phyloP scores from a whole-genome alignment of 805 yeast species.

The Nakazawaea populi region DNA sequence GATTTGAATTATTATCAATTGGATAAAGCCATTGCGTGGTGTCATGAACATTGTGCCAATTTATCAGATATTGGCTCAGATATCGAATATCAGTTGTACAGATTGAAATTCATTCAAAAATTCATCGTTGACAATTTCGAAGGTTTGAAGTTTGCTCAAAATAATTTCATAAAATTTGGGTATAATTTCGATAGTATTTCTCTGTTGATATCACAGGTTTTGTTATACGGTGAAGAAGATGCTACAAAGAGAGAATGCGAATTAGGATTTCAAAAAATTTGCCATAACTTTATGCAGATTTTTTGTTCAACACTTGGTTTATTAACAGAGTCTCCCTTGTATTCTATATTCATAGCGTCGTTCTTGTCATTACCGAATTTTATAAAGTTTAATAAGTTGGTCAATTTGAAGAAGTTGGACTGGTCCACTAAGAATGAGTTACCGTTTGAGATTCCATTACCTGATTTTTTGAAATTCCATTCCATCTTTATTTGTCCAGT shows the following conservation, averaged over 20 bases:
- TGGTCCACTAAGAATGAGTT: conserved; percentile 57
- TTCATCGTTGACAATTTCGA: conserved; percentile 18
- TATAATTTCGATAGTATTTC: conserved; percentile 34
- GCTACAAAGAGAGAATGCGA: not conserved
- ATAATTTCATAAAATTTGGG: conserved; percentile 33
- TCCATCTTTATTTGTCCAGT: conserved; percentile 71
- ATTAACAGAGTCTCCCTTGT: conserved; percentile 48
- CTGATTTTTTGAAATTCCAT: conserved; percentile 48
- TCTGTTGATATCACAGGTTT: conserved; percentile 34
- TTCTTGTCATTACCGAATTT: conserved; percentile 47
- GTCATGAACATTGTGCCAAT: conserved; percentile 18
- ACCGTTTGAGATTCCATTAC: conserved; percentile 57
- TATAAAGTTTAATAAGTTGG: conserved; percentile 40
- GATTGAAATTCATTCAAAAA: conserved; percentile 32
- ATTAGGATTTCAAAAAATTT: conserved; percentile 13
- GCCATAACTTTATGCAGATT: conserved; percentile 33
- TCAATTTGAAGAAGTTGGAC: conserved; percentile 31
- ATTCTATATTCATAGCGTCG: conserved; percentile 44
- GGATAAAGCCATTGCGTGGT: conserved; percentile 47
- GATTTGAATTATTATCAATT: conserved; percentile 30
- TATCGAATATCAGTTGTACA: conserved; percentile 39
- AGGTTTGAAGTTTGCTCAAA: conserved; percentile 40
- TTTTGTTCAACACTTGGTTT: conserved; percentile 44
- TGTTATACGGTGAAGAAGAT: conserved; percentile 12
- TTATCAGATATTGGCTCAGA: conserved; percentile 31